A percentile compares a stretch with the other conserved stretches of the same genome.
phyloP scores from a whole-genome alignment of 2,329 filamentous ascomycete genomes.

The Fusarium siculi region DNA sequence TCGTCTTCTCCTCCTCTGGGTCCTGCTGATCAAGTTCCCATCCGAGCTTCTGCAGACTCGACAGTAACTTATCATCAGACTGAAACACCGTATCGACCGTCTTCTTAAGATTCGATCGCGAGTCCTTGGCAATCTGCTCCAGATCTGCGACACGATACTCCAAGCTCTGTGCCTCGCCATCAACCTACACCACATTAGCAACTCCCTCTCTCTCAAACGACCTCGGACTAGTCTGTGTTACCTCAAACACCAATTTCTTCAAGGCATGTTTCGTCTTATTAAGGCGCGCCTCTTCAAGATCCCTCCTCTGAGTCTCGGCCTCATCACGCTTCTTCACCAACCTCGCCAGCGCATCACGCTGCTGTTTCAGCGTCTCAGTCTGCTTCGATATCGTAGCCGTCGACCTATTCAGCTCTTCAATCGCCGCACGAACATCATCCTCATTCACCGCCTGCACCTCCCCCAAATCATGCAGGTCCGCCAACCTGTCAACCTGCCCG shows the following conservation, averaged over 20 bases:
- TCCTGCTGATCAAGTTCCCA: conserved; percentile 66
- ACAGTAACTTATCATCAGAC: conserved; percentile 73
- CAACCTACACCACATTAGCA: conserved; percentile 52
- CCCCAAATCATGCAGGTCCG: conserved; percentile 57
- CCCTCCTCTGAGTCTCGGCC: conserved; percentile 42
- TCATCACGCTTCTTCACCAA: conserved; percentile 56
- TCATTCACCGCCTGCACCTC: conserved; percentile 65
- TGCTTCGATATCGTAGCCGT: conserved; percentile 73
- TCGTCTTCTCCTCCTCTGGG: conserved; percentile 61
- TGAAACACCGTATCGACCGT: conserved; percentile 62
- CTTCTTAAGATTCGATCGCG: conserved; percentile 58
- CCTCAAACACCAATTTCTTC: conserved; percentile 55
- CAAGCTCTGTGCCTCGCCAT: conserved; percentile 60
- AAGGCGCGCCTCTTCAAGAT: conserved; percentile 44
- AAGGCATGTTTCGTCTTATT: conserved; percentile 51
- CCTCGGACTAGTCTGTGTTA: conserved; percentile 38
- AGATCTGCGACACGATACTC: conserved; percentile 59
- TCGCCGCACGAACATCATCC: conserved; percentile 68
- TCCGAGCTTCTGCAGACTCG: conserved; percentile 73
- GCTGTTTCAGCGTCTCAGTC: conserved; percentile 68
- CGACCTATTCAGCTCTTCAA: conserved; percentile 71
- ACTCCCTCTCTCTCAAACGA: background rate
- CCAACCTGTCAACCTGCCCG: conserved; percentile 60
- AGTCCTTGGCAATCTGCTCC: conserved; percentile 61
- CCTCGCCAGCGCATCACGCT: conserved; percentile 69